Conservation (phyloP, 139 green algal genomes). For the Monoraphidium neglectum region DNA sequence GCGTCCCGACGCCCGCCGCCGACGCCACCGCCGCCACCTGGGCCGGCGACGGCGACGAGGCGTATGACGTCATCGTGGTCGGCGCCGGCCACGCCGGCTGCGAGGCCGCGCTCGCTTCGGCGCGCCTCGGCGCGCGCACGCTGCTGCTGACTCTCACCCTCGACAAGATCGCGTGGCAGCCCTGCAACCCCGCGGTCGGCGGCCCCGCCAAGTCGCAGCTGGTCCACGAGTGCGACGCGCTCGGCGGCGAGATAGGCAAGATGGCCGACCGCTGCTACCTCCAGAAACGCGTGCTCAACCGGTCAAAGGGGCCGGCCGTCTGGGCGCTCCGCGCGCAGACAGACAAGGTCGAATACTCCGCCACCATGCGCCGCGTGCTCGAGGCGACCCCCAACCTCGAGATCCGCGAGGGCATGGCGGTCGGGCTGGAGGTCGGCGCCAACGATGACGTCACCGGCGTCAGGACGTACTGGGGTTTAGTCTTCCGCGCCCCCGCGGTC, state of each 20-base stretch:
- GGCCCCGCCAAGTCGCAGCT: slow-evolving; percentile 95
- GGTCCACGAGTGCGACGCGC: slow-evolving; percentile 95
- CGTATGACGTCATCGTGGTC: slow-evolving; percentile 97
- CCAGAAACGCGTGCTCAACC: slow-evolving; percentile 96
- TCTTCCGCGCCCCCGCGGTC: slow-evolving; percentile 78
- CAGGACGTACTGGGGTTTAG: slow-evolving; percentile 92
- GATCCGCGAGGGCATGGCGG: slow-evolving; percentile 90
- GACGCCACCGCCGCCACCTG: slow-evolving; percentile 11
- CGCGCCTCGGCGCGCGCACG: slow-evolving; percentile 82
- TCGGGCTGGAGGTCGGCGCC: slow-evolving; percentile 75
- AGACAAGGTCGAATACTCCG: slow-evolving; percentile 95
- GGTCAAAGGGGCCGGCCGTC: slow-evolving; percentile 94
- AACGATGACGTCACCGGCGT: slow-evolving; percentile 92
- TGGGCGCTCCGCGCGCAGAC: slow-evolving; percentile 97
- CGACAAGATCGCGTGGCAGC: slow-evolving; percentile 97
- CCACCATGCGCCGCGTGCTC: slow-evolving; percentile 73
- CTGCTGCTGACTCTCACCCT: slow-evolving; percentile 96
- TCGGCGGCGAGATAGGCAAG: slow-evolving; percentile 94
- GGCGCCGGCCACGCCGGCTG: slow-evolving; percentile 95
- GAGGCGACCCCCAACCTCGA: slow-evolving; percentile 81
- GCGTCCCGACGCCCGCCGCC: background rate
- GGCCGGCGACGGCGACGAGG: slow-evolving; percentile 60
- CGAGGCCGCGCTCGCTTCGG: slow-evolving; percentile 93
- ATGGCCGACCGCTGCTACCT: slow-evolving; percentile 94
- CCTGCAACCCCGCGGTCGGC: slow-evolving; percentile 89